Base-by-base conservation (phyloP, 2,329 filamentous ascomycete genomes). In the Hypoxylon sp. region DNA sequence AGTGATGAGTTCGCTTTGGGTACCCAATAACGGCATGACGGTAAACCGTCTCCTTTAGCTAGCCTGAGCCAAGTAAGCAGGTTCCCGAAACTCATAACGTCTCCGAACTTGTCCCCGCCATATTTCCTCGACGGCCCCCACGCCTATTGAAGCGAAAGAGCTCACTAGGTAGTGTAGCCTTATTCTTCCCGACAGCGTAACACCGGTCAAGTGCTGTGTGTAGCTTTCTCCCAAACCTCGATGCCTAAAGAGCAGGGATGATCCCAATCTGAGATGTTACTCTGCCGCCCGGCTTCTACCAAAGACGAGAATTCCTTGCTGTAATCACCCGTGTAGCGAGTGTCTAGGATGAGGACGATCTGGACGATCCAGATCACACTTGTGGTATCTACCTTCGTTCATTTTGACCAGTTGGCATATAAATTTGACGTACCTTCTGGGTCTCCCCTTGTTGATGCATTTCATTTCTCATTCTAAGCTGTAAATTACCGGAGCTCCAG, bases 241-340 rank as follows among this genome's bases (percentile, higher is more conserved):
- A 66, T 66, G 57, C 63, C 68, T 50, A 28, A 66, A 60, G 25
- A 56, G 49, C 63, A 68, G 49, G 68, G 68, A 62, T 70, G 43
- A 61, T 63, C 65, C 62, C 65, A 23, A 59, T 51, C 30, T 28
- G 9, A 57, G 41, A 50, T 66, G 52, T 60, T 63, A 43, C 41
- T 58, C 59, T 19, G 19, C 63, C 57, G 68, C 68, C 68, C 68
- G 63, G 52, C 60, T 64, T 68, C 48, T 57, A 43, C 55, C 55
- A 59, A 64, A 57, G 43, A 62, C 65, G 65, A 68, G 57, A 68
- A 66, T 56, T 7, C 41, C 36, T 32, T 48, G 50, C 59, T 63
- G 65, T 63, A 38, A 60, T 57, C 55, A 66, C 56, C 65, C 68
- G 68, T 45, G 28, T 49, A 28, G 50, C 28, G 51, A 57, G 59